Percentiles rank a stretch among this genome's conserved stretches.
Evolutionary conservation across 75 land plant species (phyloP).

Genomic region (Ceratopteris richardii): DNA sequence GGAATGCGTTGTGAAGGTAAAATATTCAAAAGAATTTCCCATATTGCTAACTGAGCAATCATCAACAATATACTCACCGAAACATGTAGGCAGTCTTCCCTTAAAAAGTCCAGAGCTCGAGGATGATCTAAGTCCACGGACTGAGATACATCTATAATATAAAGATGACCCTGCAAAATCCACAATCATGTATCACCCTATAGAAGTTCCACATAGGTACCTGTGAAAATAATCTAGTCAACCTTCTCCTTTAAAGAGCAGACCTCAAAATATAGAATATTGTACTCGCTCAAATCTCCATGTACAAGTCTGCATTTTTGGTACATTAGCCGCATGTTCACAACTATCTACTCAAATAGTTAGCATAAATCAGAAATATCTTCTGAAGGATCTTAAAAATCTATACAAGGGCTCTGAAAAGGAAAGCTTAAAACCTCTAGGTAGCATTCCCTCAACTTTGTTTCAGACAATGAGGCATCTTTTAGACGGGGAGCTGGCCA

Average conservation of each 20-base stretch:
- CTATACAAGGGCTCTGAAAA: too few relatives aligned
- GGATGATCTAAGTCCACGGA: conserved; percentile 97
- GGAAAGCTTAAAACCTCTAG: conserved; percentile 63
- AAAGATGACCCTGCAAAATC: conserved; percentile 70
- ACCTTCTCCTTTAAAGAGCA: too few relatives aligned
- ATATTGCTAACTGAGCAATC: not conserved
- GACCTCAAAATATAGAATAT: conserved; percentile 92
- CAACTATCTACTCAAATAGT: conserved; percentile 44
- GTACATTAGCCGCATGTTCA: conserved; percentile 73
- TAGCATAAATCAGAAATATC: not conserved
- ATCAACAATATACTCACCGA: conserved; percentile 41
- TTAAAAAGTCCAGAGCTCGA: conserved; percentile 73
- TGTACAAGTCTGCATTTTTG: conserved; percentile 93
- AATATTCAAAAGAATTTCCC: not conserved
- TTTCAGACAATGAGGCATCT: conserved; percentile 78
- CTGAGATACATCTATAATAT: conserved; percentile 94
- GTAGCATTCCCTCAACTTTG: conserved; percentile 77
- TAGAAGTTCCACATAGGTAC: too few relatives aligned
- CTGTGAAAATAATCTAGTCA: too few relatives aligned
- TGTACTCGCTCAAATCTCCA: conserved; percentile 97
- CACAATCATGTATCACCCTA: not conserved
- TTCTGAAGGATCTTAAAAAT: too few relatives aligned
- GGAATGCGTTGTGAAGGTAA: not conserved
- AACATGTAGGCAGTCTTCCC: conserved; percentile 84
- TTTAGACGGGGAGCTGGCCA: conserved; percentile 99